A percentile compares a stretch with the other conserved stretches of the same genome.
These are phyloP conservation scores for Saccharomycopsis hybrid DNA, from an alignment of 1,139 yeast species.

Conservation along the genomic window DNA sequence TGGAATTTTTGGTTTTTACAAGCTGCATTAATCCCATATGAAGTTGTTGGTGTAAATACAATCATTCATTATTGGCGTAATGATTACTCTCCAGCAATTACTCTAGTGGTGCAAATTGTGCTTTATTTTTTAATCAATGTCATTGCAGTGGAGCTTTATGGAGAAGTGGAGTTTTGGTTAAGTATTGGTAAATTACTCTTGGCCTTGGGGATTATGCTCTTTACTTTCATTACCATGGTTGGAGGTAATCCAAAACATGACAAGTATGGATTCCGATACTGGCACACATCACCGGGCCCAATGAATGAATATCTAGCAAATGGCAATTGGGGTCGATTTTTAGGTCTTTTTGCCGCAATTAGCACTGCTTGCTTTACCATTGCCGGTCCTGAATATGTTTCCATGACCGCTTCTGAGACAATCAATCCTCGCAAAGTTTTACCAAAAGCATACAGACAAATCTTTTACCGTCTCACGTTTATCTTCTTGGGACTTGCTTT, in stretches of 20 bases:
- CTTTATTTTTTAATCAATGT: slow-evolving; percentile 59
- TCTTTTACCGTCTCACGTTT: slow-evolving; percentile 61
- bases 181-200: slow-evolving; percentile 66
- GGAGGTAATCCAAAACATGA: slow-evolving; percentile 74
- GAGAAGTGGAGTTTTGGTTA: slow-evolving; percentile 78
- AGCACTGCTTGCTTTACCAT: slow-evolving; percentile 60
- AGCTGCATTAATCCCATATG: slow-evolving; percentile 73
- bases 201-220: slow-evolving; percentile 64
- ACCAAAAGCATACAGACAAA: slow-evolving; percentile 75
- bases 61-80: slow-evolving; percentile 75
- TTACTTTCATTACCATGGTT: slow-evolving; percentile 73
- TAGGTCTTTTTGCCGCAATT: slow-evolving; percentile 62
- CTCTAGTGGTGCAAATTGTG: slow-evolving; percentile 54
- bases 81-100: slow-evolving; percentile 64
- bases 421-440: slow-evolving; percentile 68
- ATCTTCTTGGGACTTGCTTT: slow-evolving; percentile 62
- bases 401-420: slow-evolving; percentile 82
- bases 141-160: slow-evolving; percentile 67
- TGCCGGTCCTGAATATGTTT: slow-evolving; percentile 80
- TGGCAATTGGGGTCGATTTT: slow-evolving; percentile 60
- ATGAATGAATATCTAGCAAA: slow-evolving; percentile 49
- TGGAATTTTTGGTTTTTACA: slow-evolving; percentile 78
- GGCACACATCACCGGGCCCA: slow-evolving; percentile 47
- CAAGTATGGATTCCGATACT: slow-evolving; percentile 60
- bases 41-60: slow-evolving; percentile 72